These are phyloP conservation scores for Fusarium nanum DNA, from an alignment of 2,329 filamentous ascomycete species.

Conservation along the genomic window DNA sequence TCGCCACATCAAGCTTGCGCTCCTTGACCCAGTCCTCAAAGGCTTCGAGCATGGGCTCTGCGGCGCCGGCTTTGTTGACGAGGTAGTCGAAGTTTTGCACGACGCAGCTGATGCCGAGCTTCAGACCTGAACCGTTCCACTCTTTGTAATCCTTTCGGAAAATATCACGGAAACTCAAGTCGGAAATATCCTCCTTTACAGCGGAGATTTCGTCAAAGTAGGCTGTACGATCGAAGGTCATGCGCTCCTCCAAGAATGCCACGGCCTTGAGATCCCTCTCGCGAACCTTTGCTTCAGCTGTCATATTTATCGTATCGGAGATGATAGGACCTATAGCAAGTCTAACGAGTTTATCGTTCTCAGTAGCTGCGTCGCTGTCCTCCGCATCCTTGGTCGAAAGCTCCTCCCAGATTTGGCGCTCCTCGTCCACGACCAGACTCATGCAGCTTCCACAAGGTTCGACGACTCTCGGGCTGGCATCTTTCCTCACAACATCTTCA, in stretches of 20 bases:
- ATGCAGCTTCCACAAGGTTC: slow-evolving; percentile 77
- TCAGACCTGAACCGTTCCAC: slow-evolving; percentile 69
- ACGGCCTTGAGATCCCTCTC: slow-evolving; percentile 69
- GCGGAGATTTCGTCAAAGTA: slow-evolving; percentile 70
- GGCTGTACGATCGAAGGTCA: slow-evolving; percentile 61
- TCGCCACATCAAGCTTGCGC: slow-evolving; percentile 69
- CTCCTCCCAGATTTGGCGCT: slow-evolving; percentile 67
- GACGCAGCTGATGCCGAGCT: slow-evolving; percentile 75
- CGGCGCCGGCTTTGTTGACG: slow-evolving; percentile 61
- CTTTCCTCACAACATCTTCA: slow-evolving; percentile 64
- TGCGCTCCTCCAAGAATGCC: slow-evolving; percentile 65
- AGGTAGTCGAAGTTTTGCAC: slow-evolving; percentile 73
- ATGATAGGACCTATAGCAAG: slow-evolving; percentile 77
- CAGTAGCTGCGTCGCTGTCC: slow-evolving; percentile 43
- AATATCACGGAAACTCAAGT: slow-evolving; percentile 72
- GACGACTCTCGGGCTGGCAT: slow-evolving; percentile 69
- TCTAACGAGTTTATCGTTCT: slow-evolving; percentile 71
- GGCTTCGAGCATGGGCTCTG: slow-evolving; percentile 59
- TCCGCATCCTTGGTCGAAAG: slow-evolving; percentile 48
- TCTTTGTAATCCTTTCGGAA: slow-evolving; percentile 88
- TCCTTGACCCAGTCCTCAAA: slow-evolving; percentile 67
- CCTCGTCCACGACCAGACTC: slow-evolving; percentile 74
- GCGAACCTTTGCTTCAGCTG: slow-evolving; percentile 72
- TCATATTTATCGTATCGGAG: slow-evolving; percentile 77
- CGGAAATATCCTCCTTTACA: slow-evolving; percentile 75